These are phyloP conservation scores for Rosa persica DNA, from an alignment of 306 rosid genomes.

Conservation along the genomic window DNA sequence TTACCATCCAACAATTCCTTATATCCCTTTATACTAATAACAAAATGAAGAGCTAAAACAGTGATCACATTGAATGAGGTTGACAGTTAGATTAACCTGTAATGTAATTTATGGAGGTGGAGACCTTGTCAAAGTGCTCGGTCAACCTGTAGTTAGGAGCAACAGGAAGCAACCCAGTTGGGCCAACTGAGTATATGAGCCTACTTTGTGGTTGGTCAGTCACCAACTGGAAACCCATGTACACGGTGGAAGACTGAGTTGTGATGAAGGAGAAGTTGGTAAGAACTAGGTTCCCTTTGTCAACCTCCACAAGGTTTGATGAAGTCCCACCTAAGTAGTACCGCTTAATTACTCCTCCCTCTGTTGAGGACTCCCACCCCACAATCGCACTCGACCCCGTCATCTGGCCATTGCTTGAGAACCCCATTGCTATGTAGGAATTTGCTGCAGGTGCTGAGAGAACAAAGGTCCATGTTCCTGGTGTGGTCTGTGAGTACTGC, in stretches of 20 bases:
- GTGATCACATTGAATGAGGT: not conserved
- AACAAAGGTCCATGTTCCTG: slow-evolving; percentile 65
- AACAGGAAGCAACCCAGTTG: slow-evolving; percentile 42
- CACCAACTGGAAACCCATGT: slow-evolving; percentile 56
- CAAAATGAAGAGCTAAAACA: not conserved
- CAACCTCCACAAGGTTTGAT: slow-evolving; percentile 43
- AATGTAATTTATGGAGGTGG: slow-evolving; percentile 48
- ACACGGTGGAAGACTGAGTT: slow-evolving; percentile 43
- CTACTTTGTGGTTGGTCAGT: slow-evolving; percentile 36
- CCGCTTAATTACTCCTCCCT: slow-evolving; percentile 41
- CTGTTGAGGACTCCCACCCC: slow-evolving; percentile 58
- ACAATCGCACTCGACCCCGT: slow-evolving; percentile 77
- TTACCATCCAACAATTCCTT: not conserved
- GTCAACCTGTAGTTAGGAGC: slow-evolving; percentile 43
- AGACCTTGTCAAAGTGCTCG: slow-evolving; percentile 47
- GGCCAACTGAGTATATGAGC: slow-evolving; percentile 58
- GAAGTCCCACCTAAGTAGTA: slow-evolving; percentile 56
- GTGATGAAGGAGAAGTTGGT: slow-evolving; percentile 45
- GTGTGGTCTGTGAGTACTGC: slow-evolving; percentile 53
- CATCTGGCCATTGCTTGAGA: slow-evolving; percentile 67
- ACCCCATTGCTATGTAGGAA: slow-evolving; percentile 66
- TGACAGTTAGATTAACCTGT: slow-evolving; percentile 57
- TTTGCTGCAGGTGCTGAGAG: slow-evolving; percentile 54
- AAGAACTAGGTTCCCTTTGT: slow-evolving; percentile 53
- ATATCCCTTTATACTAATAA: not conserved